A percentile compares a stretch with the other conserved stretches of the same genome.
phyloP scores from a whole-genome alignment of 2,329 filamentous ascomycete species.

The Chaetomiaceae sp. region DNA sequence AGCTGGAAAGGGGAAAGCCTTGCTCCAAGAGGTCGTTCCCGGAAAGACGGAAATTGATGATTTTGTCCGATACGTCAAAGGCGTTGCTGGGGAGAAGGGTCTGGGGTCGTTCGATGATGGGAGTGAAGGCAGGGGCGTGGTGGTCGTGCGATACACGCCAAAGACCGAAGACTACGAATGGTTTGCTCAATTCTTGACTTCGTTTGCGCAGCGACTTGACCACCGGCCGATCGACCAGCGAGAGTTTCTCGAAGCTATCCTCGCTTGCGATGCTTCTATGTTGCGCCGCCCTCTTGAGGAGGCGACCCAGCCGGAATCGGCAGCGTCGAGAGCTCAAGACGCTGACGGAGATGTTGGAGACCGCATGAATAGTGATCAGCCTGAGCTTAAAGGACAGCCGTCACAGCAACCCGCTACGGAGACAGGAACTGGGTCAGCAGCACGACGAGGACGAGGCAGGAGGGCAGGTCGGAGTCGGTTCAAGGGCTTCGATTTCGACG shows the following conservation, averaged over 20 bases:
- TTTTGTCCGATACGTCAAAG: constrained; percentile 70
- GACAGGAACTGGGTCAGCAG: constrained; percentile 20
- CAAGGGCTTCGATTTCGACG: constrained; percentile 59
- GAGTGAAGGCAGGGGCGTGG: constrained; percentile 62
- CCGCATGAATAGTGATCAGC: constrained; percentile 26
- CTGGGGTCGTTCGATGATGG: constrained; percentile 58
- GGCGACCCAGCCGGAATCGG: constrained; percentile 30
- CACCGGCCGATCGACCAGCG: constrained; percentile 83
- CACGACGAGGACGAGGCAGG: constrained; percentile 20
- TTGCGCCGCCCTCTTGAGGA: constrained; percentile 63
- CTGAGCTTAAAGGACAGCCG: constrained; percentile 9
- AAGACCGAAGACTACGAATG: constrained; percentile 53
- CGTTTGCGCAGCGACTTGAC: constrained; percentile 65
- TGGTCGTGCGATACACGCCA: constrained; percentile 68
- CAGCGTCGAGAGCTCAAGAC: constrained; percentile 10
- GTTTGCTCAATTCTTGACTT: constrained; percentile 62
- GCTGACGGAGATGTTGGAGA: not conserved
- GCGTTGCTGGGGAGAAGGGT: constrained; percentile 67
- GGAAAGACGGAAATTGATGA: constrained; percentile 65
- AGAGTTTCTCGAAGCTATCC: constrained; percentile 84
- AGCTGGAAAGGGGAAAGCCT: constrained; percentile 74
- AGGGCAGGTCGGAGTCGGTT: constrained; percentile 50
- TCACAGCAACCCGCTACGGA: constrained; percentile 19
- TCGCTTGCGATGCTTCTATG: constrained; percentile 68
- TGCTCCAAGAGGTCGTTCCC: constrained; percentile 56